Conservation (phyloP, 2,329 filamentous ascomycete genomes). For the Fusarium redolens region DNA sequence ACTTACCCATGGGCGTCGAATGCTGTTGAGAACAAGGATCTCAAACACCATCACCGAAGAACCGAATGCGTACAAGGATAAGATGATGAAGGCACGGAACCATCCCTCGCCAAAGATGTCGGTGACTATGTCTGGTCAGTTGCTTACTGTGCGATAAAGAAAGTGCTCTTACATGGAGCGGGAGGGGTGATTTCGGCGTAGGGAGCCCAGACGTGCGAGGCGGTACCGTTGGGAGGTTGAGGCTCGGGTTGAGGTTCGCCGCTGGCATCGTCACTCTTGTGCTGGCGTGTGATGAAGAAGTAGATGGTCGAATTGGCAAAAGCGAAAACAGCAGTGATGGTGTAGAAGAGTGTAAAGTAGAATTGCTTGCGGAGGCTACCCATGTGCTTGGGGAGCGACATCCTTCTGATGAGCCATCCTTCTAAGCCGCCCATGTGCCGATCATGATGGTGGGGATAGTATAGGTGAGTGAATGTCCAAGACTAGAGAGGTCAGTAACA, state of each 20-base stretch:
- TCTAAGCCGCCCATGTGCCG: constrained; percentile 51
- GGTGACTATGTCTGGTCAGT: constrained; percentile 53
- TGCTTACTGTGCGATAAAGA: constrained; percentile 19
- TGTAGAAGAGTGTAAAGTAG: constrained; percentile 64
- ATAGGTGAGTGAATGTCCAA: constrained; percentile 65
- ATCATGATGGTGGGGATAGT: constrained; percentile 56
- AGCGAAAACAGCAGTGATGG: constrained; percentile 57
- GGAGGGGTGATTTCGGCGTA: constrained; percentile 14
- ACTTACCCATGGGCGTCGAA: constrained; percentile 62
- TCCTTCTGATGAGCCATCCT: constrained; percentile 51
- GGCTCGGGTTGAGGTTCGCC: constrained; percentile 18
- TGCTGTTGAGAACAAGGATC: constrained; percentile 63
- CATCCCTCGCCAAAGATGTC: constrained; percentile 61
- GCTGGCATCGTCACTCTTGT: constrained; percentile 35
- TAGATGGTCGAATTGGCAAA: constrained; percentile 64
- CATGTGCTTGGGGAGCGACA: constrained; percentile 60
- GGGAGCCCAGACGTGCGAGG: constrained; percentile 11
- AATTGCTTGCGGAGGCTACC: constrained; percentile 56
- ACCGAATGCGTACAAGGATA: constrained; percentile 59
- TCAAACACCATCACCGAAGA: constrained; percentile 59
- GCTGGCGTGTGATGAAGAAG: constrained; percentile 56
- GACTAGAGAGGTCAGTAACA: constrained; percentile 48
- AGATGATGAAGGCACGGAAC: constrained; percentile 59
- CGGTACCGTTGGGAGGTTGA: constrained; percentile 14
- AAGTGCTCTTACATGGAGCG: constrained; percentile 40